phyloP scores from a whole-genome alignment of 176 grass and related monocot species.

The Panicum miliaceum region DNA sequence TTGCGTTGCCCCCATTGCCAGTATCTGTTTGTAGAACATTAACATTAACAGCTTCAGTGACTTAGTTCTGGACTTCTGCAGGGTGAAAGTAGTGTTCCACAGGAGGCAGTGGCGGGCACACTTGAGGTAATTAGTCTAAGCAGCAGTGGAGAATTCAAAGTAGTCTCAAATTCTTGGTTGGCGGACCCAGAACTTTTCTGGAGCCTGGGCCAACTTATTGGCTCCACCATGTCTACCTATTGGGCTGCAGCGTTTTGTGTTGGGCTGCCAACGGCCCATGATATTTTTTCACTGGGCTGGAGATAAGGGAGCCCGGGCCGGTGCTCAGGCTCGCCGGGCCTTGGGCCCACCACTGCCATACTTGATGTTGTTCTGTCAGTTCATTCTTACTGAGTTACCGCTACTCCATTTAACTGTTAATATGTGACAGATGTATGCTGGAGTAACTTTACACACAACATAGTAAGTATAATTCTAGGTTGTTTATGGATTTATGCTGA shows the following conservation, averaged over 20 bases:
- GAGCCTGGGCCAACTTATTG: too few species aligned
- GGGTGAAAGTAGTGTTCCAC: slow-evolving; percentile 82
- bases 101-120: slow-evolving; percentile 60
- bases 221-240: too few species aligned
- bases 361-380: not conserved
- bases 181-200: too few species aligned
- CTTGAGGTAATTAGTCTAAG: slow-evolving; percentile 68
- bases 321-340: too few species aligned
- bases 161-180: not conserved
- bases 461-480: not conserved
- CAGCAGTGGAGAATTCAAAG: not conserved
- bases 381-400: not conserved
- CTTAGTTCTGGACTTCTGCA: slow-evolving; percentile 35
- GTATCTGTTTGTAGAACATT: not conserved
- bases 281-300: too few species aligned
- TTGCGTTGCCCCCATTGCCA: not conserved
- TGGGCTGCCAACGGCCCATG: too few species aligned
- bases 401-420: not conserved
- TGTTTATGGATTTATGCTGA: not conserved
- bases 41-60: not conserved
- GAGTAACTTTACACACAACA: not conserved
- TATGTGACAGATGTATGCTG: not conserved
- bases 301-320: too few species aligned
- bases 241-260: too few species aligned
- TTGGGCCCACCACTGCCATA: too few species aligned